Conservation (phyloP, 1,139 yeast species). For the Candida anutae region DNA sequence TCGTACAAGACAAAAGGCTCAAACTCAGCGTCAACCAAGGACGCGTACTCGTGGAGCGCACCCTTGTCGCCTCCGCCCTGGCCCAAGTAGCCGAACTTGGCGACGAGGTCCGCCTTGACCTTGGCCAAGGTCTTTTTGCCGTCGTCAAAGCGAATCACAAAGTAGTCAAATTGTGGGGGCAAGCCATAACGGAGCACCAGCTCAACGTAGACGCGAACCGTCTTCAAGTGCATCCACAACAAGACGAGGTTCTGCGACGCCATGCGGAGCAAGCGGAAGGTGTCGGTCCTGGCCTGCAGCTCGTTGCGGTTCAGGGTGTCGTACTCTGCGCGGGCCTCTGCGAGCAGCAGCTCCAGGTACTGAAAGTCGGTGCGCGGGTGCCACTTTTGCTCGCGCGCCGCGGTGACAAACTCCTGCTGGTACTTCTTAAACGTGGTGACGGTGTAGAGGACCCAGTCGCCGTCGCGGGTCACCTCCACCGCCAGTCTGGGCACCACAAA, state of each 20-base stretch:
- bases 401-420: constrained; percentile 58
- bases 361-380: constrained; percentile 84
- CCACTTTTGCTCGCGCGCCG: constrained; percentile 81
- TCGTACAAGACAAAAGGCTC: constrained; percentile 90
- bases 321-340: constrained; percentile 68
- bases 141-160: constrained; percentile 38
- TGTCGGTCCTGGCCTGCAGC: constrained; percentile 65
- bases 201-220: constrained; percentile 48
- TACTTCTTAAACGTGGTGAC: constrained; percentile 83
- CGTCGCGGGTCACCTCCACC: constrained; percentile 56
- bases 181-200: constrained; percentile 88
- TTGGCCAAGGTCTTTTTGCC: constrained; percentile 39
- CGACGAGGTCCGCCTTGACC: constrained; percentile 61
- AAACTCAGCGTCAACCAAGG: constrained; percentile 87
- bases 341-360: constrained; percentile 72
- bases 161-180: constrained; percentile 84
- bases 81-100: constrained; percentile 80
- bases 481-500: constrained; percentile 95
- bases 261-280: constrained; percentile 74
- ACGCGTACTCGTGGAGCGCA: constrained; percentile 77
- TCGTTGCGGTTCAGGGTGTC: constrained; percentile 70
- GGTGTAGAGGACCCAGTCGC: constrained; percentile 64
- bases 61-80: constrained; percentile 47
- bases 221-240: constrained; percentile 84
- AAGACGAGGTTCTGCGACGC: constrained; percentile 81